Base-by-base conservation (phyloP, 192 early-diverging fungal genomes). In the Rhizoclosmatium sp. region DNA sequence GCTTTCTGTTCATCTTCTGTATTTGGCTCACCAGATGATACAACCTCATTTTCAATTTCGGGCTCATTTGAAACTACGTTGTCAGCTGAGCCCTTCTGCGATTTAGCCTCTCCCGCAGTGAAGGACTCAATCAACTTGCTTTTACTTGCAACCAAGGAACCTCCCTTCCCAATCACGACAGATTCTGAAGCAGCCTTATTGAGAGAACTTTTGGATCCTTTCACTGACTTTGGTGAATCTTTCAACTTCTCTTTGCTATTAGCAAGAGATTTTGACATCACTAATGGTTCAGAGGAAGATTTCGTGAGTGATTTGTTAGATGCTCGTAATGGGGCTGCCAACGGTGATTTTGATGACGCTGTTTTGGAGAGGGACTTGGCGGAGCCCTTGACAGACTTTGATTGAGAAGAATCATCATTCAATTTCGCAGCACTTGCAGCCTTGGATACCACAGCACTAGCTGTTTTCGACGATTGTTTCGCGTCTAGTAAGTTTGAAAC, bases 141-240 rank as follows among this genome's bases (percentile, higher is more conserved):
- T 21, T 40, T 62, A 21, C 60, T 62, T 62, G 10, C 60, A 0
- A 23, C 60, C 60, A 62, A 62, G 7, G 60, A 62, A 7, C 60
- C 60, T 19, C 60, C 60, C 23, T 31, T 40, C 60, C 60, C 60
- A 62, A 62, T 62, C 60, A 68, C 66, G 14, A 9, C 9, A 10
- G 66, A 47, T 44, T 68, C 66, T 10, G 66, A 68, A 31, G 45
- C 66, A 4, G 66, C 66, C 44, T 68, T 68, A 16, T 16, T 21
- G 0, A 68, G 47, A 44, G 66, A 68, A 10, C 44, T 40, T 40
- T 5, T 68, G 7, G 66, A 68, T 7, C 44, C 44, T 19, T 48
- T 68, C 44, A 44, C 9, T 4, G 66, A 68, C 0, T 68, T 44
- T 5, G 66, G 66, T 7, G 47, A 7, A 19, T 62, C 23, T 7